These are phyloP conservation scores for Aegilops speltoides DNA, from an alignment of 176 grass and related monocot species.

Conservation along the genomic window DNA sequence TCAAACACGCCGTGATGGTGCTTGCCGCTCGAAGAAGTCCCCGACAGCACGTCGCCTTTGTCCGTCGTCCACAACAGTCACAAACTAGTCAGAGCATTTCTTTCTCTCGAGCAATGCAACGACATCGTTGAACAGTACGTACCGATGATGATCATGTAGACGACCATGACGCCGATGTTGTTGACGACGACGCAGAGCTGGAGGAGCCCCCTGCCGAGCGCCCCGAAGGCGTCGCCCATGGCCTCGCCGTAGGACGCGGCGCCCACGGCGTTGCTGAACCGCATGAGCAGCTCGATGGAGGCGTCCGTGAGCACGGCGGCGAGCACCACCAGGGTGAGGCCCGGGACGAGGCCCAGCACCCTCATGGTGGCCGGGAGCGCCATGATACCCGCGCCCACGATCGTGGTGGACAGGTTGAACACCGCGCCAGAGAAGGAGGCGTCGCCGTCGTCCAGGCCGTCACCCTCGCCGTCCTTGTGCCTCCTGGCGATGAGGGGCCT, in stretches of 20 bases:
- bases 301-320: constrained; percentile 74
- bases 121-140: neutral
- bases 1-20: constrained; percentile 87
- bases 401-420: constrained; percentile 93
- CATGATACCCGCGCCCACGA: constrained; percentile 96
- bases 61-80: neutral
- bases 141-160: constrained; percentile 99
- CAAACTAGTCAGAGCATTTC: neutral
- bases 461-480: constrained; percentile 27
- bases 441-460: constrained; percentile 37
- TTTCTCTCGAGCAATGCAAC: neutral
- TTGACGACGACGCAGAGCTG: constrained; percentile 79
- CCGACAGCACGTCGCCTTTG: constrained; percentile 88
- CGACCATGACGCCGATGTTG: constrained; percentile 85
- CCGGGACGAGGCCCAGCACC: constrained; percentile 78
- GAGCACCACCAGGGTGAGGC: constrained; percentile 66
- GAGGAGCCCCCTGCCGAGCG: constrained; percentile 56
- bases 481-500: constrained; percentile 58
- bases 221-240: constrained; percentile 86
- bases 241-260: constrained; percentile 58
- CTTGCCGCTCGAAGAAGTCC: constrained; percentile 60
- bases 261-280: constrained; percentile 67
- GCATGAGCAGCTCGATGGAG: constrained; percentile 79
- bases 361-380: constrained; percentile 94
- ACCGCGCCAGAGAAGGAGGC: constrained; percentile 78